phyloP scores from a whole-genome alignment of 805 yeast genomes.

The Candida silvicultrix region DNA sequence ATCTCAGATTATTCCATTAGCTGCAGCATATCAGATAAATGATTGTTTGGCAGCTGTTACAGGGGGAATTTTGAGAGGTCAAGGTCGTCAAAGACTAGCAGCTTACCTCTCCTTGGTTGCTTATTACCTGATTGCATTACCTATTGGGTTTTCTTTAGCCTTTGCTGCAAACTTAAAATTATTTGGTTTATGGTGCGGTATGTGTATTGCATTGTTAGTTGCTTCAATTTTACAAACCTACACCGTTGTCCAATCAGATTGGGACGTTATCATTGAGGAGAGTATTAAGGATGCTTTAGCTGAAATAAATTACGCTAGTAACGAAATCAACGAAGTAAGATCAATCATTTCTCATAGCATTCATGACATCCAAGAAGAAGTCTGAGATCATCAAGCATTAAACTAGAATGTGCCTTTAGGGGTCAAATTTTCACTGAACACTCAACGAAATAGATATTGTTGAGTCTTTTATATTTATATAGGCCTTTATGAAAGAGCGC shows the following conservation, averaged over 20 bases:
- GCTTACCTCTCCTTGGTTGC: constrained; percentile 51
- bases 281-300: constrained; percentile 33
- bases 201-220: constrained; percentile 44
- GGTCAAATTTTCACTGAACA: too few relatives aligned
- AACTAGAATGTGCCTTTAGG: too few relatives aligned
- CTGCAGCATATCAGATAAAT: constrained; percentile 63
- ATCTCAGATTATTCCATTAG: constrained; percentile 47
- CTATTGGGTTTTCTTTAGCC: constrained; percentile 46
- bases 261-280: constrained; percentile 38
- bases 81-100: constrained; percentile 64
- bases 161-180: constrained; percentile 42
- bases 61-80: constrained; percentile 75
- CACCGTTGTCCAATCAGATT: constrained; percentile 31
- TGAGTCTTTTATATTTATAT: too few relatives aligned
- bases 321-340: constrained; percentile 11
- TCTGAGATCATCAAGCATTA: background rate
- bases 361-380: constrained; percentile 2
- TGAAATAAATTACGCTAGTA: constrained; percentile 10
- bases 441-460: too few relatives aligned
- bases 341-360: constrained; percentile 14
- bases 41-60: constrained; percentile 68
- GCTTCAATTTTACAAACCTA: constrained; percentile 40
- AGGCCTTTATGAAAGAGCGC: background rate
- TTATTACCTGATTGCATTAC: constrained; percentile 55
- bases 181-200: constrained; percentile 58